Conservation (phyloP, 148 eudicot species). For the Rhododendron williamsianum region DNA sequence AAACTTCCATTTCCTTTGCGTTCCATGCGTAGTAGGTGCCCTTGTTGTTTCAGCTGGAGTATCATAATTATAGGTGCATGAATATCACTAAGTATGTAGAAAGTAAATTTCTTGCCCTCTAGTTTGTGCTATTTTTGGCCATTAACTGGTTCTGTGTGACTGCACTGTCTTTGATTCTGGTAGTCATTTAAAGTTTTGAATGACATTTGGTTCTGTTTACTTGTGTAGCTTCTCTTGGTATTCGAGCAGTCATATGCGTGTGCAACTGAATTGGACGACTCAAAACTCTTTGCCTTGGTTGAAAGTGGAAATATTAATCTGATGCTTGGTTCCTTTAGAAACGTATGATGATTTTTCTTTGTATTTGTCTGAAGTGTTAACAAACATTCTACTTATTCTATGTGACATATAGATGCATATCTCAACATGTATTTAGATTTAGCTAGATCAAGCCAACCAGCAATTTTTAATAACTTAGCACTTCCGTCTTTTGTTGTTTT, state of each 20-base stretch:
- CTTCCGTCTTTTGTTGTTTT: background rate
- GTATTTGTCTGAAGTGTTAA: background rate
- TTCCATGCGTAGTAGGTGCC: background rate
- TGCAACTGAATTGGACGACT: conserved; percentile 78
- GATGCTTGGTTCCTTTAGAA: conserved; percentile 80
- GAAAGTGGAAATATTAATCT: conserved; percentile 85
- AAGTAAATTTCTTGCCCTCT: background rate
- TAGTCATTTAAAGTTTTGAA: background rate
- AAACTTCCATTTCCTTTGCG: background rate
- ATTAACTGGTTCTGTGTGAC: background rate
- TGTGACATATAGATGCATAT: background rate
- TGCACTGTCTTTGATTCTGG: background rate
- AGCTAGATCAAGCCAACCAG: background rate
- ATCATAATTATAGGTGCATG: background rate
- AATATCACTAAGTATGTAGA: background rate
- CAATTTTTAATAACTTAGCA: background rate
- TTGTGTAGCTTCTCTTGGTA: conserved; percentile 1
- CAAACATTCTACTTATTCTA: background rate
- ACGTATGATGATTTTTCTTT: conserved; percentile 37
- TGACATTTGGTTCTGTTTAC: background rate
- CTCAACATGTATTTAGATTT: background rate
- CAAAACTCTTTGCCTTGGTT: conserved; percentile 73
- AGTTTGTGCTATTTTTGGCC: background rate
- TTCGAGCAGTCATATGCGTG: conserved; percentile 73
- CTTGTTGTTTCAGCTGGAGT: background rate